A percentile compares a stretch with the other conserved stretches of the same genome.
Conservation (phyloP, 179 eudicot species). For the Silene noctiflora region DNA sequence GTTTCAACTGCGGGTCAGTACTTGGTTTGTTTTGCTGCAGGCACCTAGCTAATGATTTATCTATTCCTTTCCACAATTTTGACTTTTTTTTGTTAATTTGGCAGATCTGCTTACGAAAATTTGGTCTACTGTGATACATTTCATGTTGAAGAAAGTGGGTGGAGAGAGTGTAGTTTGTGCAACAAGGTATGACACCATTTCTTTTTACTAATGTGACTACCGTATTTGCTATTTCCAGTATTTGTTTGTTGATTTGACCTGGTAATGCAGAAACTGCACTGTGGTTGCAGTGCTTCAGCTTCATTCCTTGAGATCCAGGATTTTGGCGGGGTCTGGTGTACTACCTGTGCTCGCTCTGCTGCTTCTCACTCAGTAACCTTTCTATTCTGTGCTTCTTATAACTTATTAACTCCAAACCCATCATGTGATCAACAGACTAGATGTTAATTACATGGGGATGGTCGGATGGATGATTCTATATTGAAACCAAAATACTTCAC, state of each 20-base stretch:
- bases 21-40: background rate
- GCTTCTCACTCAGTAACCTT: conserved; percentile 33
- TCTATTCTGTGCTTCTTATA: background rate
- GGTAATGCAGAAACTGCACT: conserved; percentile 41
- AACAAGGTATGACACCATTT: conserved; percentile 33
- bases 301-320: conserved; percentile 42
- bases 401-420: no score
- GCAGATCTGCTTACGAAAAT: conserved; percentile 44
- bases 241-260: background rate
- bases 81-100: background rate
- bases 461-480: no score
- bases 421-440: no score
- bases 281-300: conserved; percentile 50
- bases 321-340: conserved; percentile 49
- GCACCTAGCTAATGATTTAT: background rate
- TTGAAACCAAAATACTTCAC: no score
- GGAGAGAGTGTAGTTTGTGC: conserved; percentile 57
- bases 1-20: conserved; percentile 42
- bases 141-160: conserved; percentile 44
- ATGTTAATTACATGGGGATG: no score
- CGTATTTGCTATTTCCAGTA: background rate
- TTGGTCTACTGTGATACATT: conserved; percentile 38
- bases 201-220: background rate
- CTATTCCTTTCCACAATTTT: background rate
- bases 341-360: conserved; percentile 39